phyloP scores from a whole-genome alignment of 148 eudicot species.

The Nyssa sinensis region DNA sequence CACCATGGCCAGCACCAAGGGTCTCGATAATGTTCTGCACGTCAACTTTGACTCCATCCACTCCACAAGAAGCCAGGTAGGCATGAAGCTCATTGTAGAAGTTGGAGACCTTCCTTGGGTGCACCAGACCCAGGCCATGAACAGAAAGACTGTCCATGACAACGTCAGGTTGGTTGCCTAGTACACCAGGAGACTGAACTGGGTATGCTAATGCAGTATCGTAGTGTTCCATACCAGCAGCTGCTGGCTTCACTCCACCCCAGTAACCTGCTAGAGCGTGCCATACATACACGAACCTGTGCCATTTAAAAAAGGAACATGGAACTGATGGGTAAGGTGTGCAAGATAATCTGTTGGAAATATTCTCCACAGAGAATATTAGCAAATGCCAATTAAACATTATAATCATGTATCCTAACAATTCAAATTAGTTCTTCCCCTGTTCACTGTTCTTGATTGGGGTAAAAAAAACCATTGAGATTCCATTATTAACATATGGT shows the following conservation, averaged over 20 bases:
- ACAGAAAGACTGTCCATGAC: conserved; percentile 91
- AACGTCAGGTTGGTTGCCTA: conserved; percentile 90
- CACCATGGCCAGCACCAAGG: conserved; percentile 96
- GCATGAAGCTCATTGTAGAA: conserved; percentile 97
- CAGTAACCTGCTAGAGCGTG: conserved; percentile 97
- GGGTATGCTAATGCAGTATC: conserved; percentile 87
- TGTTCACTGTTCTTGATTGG: no score
- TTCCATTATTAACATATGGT: background rate
- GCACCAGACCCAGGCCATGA: conserved; percentile 86
- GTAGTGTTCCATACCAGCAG: conserved; percentile 84
- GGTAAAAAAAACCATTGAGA: background rate
- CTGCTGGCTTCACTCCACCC: conserved; percentile 96
- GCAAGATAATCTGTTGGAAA: background rate
- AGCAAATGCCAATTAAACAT: background rate
- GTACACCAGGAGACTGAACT: conserved; percentile 75
- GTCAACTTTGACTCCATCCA: conserved; percentile 99
- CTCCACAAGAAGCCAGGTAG: conserved; percentile 89
- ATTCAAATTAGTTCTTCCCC: no score
- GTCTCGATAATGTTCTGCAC: conserved; percentile 95
- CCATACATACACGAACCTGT: conserved; percentile 87
- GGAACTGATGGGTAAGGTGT: background rate
- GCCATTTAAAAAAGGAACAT: conserved; percentile 6
- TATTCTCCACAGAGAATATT: no score
- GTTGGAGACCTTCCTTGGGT: conserved; percentile 81
- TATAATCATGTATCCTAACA: background rate